Evolutionary conservation across 2,329 filamentous ascomycete species (phyloP), one percentile per base, ranked within the genome.

Genomic region (Aspergillus latus): DNA sequence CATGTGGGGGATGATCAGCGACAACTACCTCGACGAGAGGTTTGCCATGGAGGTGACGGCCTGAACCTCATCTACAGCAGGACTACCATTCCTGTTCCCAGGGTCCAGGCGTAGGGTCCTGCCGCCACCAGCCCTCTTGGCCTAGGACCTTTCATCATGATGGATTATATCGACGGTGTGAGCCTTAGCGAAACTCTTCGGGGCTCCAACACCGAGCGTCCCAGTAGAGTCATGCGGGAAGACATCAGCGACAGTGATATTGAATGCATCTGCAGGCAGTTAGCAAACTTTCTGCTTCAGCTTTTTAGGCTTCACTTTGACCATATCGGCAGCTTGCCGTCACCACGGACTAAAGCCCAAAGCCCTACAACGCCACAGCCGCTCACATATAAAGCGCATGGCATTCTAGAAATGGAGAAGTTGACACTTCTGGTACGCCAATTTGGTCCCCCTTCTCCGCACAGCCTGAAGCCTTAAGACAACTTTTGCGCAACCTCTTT

Each of bases 181-280:
- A 60, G 63, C 59, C 66, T 69, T 49, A 59, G 46, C 30, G 58
- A 63, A 21, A 40, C 70, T 52, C 59, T 69, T 4, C 50, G 32
- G 26, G 62, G 68, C 48, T 61, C 78, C 71, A 3, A 72, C 68
- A 10, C 67, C 64, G 58, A 80, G 74, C 11, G 80, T 60, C 44
- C 71, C 11, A 64, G 68, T 8, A 74, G 72, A 2, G 76, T 79
- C 34, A 81, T 71, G 29, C 64, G 61, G 40, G 66, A 66, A 49
- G 65, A 71, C 42, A 64, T 71, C 52, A 64, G 54, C 26, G 62
- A 68, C 46, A 26, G 30, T 36, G 58, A 70, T 56, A 54, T 71
- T 45, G 63, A 70, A 50, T 2, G 58, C 54, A 64, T 68, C 43
- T 69, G 68, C 37, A 64, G 60, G 32, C 64, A 68, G 50, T 30